Base-by-base conservation (phyloP, 2,329 filamentous ascomycete genomes). In the Xylariaceae sp. region DNA sequence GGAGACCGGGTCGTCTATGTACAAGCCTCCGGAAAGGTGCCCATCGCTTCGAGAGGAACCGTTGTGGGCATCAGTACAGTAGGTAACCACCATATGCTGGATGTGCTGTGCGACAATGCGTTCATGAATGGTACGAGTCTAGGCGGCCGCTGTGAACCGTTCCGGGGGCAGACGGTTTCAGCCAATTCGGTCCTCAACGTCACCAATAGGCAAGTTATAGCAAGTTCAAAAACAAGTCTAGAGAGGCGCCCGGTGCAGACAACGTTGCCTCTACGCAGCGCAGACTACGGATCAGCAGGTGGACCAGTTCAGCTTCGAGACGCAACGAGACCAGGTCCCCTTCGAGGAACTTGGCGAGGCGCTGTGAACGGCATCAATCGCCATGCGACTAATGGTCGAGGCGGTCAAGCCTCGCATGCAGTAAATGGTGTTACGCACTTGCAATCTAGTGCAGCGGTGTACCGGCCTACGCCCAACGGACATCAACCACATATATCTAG, bases 101-200 rank as follows among this genome's bases (percentile, higher is more conserved):
- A 99, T 71, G 85, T 98, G 54, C 88, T 99, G 7, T 99, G 96
- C 75, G 96, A 99, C 71, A 85, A 86, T 12, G 89, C 91, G 0
- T 99, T 99, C 74, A 98, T 99, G 93, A 96, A 92, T 69, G 95
- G 95, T 60, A 97, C 93, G 1, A 95, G 90, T 0, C 82, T 99
- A 16, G 90, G 91, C 56, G 92, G 93, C 54, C 88, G 95, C 56
- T 96, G 93, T 70, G 91, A 92, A 21, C 87, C 91, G 40, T 99
- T 99, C 85, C 87, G 93, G 37, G 95, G 95, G 50, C 93, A 95
- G 71, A 97, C 95, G 0, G 92, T 99, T 3, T 86, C 91, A 1
- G 85, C 89, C 6, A 89, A 89, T n/a, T 89, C 90, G 0, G 92
- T 98, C 2, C 82, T 99, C 32, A 99, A 99, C 75, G 79, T 96